These are phyloP conservation scores for Fistulinella prunicolor DNA, from an alignment of 768 basidiomycete genomes.

Conservation along the genomic window DNA sequence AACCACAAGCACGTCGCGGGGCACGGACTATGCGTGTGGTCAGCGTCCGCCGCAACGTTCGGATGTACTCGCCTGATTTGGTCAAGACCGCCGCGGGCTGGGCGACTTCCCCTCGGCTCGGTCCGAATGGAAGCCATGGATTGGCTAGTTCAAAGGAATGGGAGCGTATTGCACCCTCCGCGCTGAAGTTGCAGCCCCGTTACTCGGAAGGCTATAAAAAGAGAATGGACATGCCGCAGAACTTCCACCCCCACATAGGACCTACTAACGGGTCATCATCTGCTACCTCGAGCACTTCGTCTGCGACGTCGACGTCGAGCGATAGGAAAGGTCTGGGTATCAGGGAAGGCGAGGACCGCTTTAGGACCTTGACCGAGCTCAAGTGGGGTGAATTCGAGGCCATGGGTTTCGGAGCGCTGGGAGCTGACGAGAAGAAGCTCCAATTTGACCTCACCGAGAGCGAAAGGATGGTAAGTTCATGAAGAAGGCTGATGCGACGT, in stretches of 20 bases:
- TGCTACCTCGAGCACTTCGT: constrained; percentile 41
- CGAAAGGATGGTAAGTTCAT: constrained; percentile 55
- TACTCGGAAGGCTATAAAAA: constrained; percentile 78
- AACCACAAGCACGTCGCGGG: constrained; percentile 68
- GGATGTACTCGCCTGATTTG: constrained; percentile 86
- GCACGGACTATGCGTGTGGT: constrained; percentile 76
- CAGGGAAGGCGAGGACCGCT: constrained; percentile 62
- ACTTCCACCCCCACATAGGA: constrained; percentile 51
- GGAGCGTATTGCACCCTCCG: constrained; percentile 65
- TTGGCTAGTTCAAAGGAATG: constrained; percentile 69
- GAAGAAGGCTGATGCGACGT: neutral
- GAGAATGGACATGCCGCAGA: constrained; percentile 64
- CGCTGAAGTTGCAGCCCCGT: constrained; percentile 57
- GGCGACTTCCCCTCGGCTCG: constrained; percentile 36
- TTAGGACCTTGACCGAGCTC: constrained; percentile 77
- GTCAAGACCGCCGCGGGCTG: constrained; percentile 61
- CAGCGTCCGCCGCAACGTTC: constrained; percentile 73
- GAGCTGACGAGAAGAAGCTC: constrained; percentile 61
- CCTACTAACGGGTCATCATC: constrained; percentile 34
- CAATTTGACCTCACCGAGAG: constrained; percentile 92
- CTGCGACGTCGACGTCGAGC: constrained; percentile 32
- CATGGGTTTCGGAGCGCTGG: constrained; percentile 67
- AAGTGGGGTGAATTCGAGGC: constrained; percentile 92
- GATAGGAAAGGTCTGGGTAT: constrained; percentile 33
- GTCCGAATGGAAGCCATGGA: constrained; percentile 26